A percentile compares a stretch with the other conserved stretches of the same genome.
These are phyloP conservation scores for Pythium dissotocum DNA, from an alignment of 352 stramenopile species.

Conservation along the genomic window DNA sequence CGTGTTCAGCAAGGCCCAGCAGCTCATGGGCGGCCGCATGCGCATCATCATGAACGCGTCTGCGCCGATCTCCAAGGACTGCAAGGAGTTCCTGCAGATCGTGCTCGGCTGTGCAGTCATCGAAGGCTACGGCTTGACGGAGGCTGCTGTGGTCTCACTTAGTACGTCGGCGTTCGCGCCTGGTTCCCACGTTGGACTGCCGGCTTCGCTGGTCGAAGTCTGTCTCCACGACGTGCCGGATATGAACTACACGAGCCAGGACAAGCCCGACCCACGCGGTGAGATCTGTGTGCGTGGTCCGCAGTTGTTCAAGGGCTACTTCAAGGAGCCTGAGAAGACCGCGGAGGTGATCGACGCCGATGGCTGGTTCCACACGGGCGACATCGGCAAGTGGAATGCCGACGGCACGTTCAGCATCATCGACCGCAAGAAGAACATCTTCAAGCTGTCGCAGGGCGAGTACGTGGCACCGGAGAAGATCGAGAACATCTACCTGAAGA, in stretches of 20 bases:
- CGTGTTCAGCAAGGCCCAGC: conserved; percentile 90
- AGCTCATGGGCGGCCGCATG: conserved; percentile 83
- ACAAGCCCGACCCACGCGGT: conserved; percentile 47
- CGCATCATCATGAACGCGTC: conserved; percentile 92
- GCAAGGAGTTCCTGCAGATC: conserved; percentile 93
- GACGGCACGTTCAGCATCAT: too few relatives aligned
- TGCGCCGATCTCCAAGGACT: conserved; percentile 86
- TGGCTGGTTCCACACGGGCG: too few relatives aligned
- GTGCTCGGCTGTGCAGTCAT: conserved; percentile 88
- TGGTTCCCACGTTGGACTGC: conserved; percentile 90
- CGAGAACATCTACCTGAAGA: conserved; percentile 52
- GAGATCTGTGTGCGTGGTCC: conserved; percentile 59
- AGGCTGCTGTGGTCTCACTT: conserved; percentile 86
- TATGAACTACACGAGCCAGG: conserved; percentile 91
- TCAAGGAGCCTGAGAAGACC: conserved; percentile 91
- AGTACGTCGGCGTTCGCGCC: conserved; percentile 37
- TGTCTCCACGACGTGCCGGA: conserved; percentile 93
- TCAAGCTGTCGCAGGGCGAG: too few relatives aligned
- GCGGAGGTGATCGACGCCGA: conserved; percentile 78
- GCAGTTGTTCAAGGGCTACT: conserved; percentile 90
- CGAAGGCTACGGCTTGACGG: conserved; percentile 95
- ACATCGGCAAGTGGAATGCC: too few relatives aligned
- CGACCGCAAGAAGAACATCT: too few relatives aligned
- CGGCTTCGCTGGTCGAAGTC: conserved; percentile 80
- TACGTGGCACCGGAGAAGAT: too few relatives aligned